Conservation (phyloP, 1,139 yeast genomes). For the Debaryomyces coudertii region DNA sequence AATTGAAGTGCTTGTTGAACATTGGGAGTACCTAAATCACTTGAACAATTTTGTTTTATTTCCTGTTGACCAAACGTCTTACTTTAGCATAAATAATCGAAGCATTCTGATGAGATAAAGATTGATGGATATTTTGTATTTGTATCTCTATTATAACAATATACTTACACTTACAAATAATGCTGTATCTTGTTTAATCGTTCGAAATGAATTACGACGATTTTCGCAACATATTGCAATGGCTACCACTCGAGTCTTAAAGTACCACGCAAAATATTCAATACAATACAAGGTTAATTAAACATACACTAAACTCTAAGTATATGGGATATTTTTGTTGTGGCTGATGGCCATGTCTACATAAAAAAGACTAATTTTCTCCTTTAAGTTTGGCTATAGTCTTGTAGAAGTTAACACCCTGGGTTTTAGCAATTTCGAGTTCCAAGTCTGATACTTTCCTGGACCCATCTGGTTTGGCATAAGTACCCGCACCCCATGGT, state of each 20-base stretch:
- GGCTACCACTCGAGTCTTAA: too few species aligned
- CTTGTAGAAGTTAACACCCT: conserved; percentile 39
- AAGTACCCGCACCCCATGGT: conserved; percentile 48
- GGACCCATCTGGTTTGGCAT: conserved; percentile 42
- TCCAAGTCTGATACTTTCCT: conserved; percentile 39
- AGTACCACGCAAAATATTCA: neutral
- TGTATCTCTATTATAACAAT: neutral
- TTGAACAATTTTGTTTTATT: too few species aligned
- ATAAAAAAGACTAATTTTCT: neutral
- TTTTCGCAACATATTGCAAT: neutral
- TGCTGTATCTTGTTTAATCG: too few species aligned
- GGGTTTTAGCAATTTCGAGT: conserved; percentile 35
- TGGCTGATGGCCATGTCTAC: neutral
- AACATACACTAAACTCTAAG: too few species aligned
- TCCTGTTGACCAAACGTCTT: too few species aligned
- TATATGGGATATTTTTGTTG: neutral
- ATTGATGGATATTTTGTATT: too few species aligned
- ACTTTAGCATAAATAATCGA: too few species aligned
- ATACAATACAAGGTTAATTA: neutral
- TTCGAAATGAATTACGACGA: too few species aligned
- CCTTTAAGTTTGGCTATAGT: conserved; percentile 21
- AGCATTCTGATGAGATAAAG: too few species aligned
- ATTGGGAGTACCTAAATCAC: too few species aligned
- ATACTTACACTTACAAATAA: neutral
- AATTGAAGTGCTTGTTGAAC: too few species aligned